Base-by-base conservation (phyloP, 352 stramenopile genomes). In the Pythium phragmiticola region DNA sequence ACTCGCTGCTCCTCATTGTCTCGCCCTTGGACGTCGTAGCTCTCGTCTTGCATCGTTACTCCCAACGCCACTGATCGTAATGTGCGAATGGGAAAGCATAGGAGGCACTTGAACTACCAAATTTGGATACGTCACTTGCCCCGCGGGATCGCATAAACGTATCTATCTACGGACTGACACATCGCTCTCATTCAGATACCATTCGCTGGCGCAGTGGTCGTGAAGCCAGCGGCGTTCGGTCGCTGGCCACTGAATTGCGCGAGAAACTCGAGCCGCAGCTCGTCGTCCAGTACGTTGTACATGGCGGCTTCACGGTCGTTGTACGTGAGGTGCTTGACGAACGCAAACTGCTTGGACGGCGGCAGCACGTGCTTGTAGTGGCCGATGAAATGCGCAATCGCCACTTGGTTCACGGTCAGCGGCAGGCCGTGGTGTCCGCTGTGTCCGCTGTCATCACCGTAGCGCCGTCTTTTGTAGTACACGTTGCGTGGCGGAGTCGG, bases 221-320 rank as follows among this genome's bases (percentile, higher is more conserved):
- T 30, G 26, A 30, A 30, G 26, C 26, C 26, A 30, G 26, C 26
- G 26, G 26, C 26, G 26, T 50, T 30, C 45, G 21, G 17, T 17
- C 21, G 45, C 23, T n/a, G 4, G 6, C 17, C 47, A 48, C 39
- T 51, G 43, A 87, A 87, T 49, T 84, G 66, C 0, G 60, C 68
- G 45, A 87, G 46, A 60, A 69, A 82, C 52, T 75, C 76, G 6
- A 75, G 52, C 21, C 72, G 74, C 33, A 77, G 78, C 11, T 68
- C 72, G 12, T 72, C 61, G 67, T 87, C 78, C 30, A 87, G 51
- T 16, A 87, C 76, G 43, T 85, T 87, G 70, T 83, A 87, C 78
- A 87, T 84, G 61, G 82, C 76, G 46, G 78, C 78, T 23, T 87
- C 78, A 7, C 56, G 57, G 30, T 70, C 57, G 52, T 87, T 74